A percentile compares a stretch with the other conserved stretches of the same genome.
phyloP scores from a whole-genome alignment of 2,329 filamentous ascomycete species.

The Bipolaris oryzae region DNA sequence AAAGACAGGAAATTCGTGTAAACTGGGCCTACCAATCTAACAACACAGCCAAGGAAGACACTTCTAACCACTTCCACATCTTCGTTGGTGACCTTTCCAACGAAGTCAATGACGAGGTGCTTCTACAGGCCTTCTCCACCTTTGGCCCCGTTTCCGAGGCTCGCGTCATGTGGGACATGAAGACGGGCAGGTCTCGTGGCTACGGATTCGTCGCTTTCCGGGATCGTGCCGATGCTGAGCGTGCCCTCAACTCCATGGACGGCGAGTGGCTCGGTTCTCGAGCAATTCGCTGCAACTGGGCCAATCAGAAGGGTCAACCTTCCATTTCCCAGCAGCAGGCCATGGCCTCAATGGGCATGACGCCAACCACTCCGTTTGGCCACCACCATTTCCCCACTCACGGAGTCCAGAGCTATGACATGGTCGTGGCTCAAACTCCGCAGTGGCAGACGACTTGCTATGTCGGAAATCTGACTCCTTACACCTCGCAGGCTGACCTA shows the following conservation, averaged over 20 bases:
- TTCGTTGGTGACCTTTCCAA: conserved; percentile 98
- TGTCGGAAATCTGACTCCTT: conserved; percentile 95
- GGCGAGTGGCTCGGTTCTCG: conserved; percentile 98
- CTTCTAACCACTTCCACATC: conserved; percentile 97
- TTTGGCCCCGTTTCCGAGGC: conserved; percentile 97
- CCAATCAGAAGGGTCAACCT: conserved; percentile 99
- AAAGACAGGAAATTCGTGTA: conserved; percentile 85
- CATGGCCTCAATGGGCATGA: conserved; percentile 98
- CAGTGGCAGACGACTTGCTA: conserved; percentile 99
- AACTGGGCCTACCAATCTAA: conserved; percentile 99
- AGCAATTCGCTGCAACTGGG: conserved; percentile 99
- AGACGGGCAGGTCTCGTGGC: conserved; percentile 94
- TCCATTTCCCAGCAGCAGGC: conserved; percentile 97
- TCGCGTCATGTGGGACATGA: conserved; percentile 99
- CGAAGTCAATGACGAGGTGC: conserved; percentile 96
- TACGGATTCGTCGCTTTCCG: conserved; percentile 98
- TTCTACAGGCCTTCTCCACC: conserved; percentile 91
- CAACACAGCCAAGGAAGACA: conserved; percentile 92
- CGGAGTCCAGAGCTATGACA: conserved; percentile 95
- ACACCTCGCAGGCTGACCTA: conserved; percentile 94
- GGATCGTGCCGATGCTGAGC: conserved; percentile 90
- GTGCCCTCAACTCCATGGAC: conserved; percentile 96
- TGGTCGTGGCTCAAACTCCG: conserved; percentile 93
- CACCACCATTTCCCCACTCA: conserved; percentile 98
- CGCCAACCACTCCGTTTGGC: conserved; percentile 92